Evolutionary conservation across 2,329 filamentous ascomycete genomes (phyloP).

Genomic region (Arthrobotrys entomopaga): DNA sequence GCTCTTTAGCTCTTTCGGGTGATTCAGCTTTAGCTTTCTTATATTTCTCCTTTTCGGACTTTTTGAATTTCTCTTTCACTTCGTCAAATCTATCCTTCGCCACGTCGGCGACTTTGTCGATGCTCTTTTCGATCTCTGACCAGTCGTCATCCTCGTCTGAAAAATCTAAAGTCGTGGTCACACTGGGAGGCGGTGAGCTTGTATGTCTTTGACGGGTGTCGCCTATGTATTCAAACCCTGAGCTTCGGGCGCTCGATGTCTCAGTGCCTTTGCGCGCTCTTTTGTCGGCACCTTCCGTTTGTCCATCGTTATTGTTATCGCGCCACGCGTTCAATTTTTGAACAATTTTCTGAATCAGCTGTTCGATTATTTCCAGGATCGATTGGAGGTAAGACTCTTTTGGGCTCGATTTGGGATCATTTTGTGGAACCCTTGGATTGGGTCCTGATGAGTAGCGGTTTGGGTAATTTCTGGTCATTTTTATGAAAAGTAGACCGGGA

Average conservation of each 20-base stretch:
- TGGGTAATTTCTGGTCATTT: no score
- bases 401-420: no score
- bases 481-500: no score
- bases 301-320: no score
- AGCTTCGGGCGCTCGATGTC: neutral
- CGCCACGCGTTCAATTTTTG: no score
- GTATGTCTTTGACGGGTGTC: neutral
- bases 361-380: no score
- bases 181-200: neutral
- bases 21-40: conserved; percentile 18
- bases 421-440: no score
- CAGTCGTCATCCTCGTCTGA: conserved; percentile 30
- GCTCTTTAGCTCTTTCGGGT: conserved; percentile 2
- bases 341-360: no score
- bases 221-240: no score
- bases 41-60: conserved; percentile 1
- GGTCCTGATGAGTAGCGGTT: no score
- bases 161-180: neutral
- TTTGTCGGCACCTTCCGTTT: neutral
- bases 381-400: no score
- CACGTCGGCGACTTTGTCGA: conserved; percentile 2
- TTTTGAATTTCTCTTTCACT: conserved; percentile 2
- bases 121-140: conserved; percentile 5
- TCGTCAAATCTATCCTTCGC: conserved; percentile 9
- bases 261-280: neutral